Percentiles rank a stretch among this genome's conserved stretches.
phyloP scores from a whole-genome alignment of 2,329 filamentous ascomycete species.

The Myriosclerotinia curreyana region DNA sequence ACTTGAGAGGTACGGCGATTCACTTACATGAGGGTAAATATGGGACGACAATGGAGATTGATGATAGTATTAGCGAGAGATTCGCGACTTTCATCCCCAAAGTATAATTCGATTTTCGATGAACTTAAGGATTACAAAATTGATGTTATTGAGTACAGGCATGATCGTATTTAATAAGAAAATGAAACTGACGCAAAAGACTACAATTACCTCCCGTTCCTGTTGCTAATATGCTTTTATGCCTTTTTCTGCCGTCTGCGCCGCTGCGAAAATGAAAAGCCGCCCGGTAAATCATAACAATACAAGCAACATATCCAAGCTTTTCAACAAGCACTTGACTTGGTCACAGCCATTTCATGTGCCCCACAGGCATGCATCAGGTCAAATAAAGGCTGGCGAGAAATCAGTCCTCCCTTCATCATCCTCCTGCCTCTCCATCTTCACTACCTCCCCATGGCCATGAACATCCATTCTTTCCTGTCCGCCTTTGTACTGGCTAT shows the following conservation, averaged over 20 bases:
- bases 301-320: too few relatives aligned
- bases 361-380: not conserved
- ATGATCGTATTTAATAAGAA: too few relatives aligned
- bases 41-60: too few relatives aligned
- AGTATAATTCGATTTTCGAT: not conserved
- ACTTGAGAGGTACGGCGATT: not conserved
- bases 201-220: too few relatives aligned
- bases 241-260: too few relatives aligned
- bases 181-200: too few relatives aligned
- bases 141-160: too few relatives aligned
- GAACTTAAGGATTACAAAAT: too few relatives aligned
- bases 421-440: not conserved
- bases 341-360: not conserved
- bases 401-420: conserved; percentile 9
- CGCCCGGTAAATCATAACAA: too few relatives aligned
- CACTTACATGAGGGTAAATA: not conserved
- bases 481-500: not conserved
- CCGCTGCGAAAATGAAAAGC: too few relatives aligned
- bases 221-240: too few relatives aligned
- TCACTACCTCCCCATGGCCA: not conserved
- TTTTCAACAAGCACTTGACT: not conserved
- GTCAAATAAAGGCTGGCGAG: not conserved
- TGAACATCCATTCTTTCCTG: not conserved
- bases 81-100: not conserved
- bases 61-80: not conserved